A percentile compares a stretch with the other conserved stretches of the same genome.
These are phyloP conservation scores for Penicillium sp. DNA, from an alignment of 2,329 filamentous ascomycete genomes.

Conservation along the genomic window DNA sequence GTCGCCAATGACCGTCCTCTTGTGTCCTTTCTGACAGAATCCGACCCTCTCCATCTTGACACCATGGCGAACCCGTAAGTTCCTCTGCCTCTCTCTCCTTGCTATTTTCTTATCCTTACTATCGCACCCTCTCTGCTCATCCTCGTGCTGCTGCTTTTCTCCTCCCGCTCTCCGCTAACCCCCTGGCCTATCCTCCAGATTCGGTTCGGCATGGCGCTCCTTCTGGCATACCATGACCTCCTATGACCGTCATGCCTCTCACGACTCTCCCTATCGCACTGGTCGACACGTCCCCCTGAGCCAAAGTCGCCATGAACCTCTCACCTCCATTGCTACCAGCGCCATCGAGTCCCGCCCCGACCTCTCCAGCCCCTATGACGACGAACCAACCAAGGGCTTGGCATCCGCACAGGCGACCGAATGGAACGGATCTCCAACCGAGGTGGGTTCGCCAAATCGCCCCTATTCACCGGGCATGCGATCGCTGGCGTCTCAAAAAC, in stretches of 20 bases:
- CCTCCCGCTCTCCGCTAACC: conserved; percentile 13
- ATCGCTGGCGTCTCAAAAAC: conserved; percentile 72
- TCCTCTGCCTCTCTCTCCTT: conserved; percentile 11
- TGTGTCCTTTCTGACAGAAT: conserved; percentile 11
- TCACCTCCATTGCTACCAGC: conserved; percentile 84
- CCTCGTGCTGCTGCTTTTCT: not conserved
- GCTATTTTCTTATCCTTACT: not conserved
- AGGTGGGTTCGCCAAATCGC: conserved; percentile 64
- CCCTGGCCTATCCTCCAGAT: conserved; percentile 48
- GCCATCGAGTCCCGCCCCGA: conserved; percentile 88
- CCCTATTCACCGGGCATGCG: conserved; percentile 92
- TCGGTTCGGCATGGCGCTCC: conserved; percentile 77
- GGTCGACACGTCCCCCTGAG: conserved; percentile 88
- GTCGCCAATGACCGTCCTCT: conserved; percentile 21
- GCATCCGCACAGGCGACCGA: conserved; percentile 64
- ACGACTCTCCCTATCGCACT: conserved; percentile 90
- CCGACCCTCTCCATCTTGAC: conserved; percentile 19
- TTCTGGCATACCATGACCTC: conserved; percentile 94
- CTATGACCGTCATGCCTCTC: conserved; percentile 82
- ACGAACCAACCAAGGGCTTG: conserved; percentile 67
- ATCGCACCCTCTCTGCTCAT: not conserved
- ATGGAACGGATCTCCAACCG: conserved; percentile 64
- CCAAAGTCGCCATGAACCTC: conserved; percentile 77
- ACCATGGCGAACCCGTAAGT: conserved; percentile 36
- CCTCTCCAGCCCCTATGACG: conserved; percentile 77